These are phyloP conservation scores for Blastobotrys attinorum DNA, from an alignment of 805 yeast species.

Conservation along the genomic window DNA sequence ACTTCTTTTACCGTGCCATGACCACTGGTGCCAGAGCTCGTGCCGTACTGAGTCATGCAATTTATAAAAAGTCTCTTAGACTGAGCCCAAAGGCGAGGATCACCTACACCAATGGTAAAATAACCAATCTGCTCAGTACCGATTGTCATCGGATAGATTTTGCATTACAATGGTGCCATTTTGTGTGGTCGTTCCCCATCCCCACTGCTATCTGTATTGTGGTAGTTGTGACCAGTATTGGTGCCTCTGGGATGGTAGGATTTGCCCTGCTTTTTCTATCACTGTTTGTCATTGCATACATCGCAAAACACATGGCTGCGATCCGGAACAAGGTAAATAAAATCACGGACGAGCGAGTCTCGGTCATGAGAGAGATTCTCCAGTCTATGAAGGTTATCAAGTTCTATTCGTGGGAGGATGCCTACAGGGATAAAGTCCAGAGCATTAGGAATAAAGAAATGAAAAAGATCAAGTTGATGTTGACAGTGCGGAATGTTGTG, in stretches of 20 bases:
- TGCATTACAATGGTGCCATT: slow-evolving; percentile 62
- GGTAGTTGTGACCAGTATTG: slow-evolving; percentile 58
- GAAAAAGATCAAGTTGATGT: slow-evolving; percentile 51
- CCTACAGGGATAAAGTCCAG: slow-evolving; percentile 53
- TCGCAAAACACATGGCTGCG: slow-evolving; percentile 45
- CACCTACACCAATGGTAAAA: slow-evolving; percentile 56
- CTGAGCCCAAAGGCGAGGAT: slow-evolving; percentile 51
- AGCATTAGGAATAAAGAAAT: slow-evolving; percentile 57
- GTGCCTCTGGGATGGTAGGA: slow-evolving; percentile 68
- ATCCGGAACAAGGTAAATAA: slow-evolving; percentile 51
- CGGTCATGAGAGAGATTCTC: slow-evolving; percentile 68
- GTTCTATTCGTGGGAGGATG: slow-evolving; percentile 81
- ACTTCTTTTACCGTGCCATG: slow-evolving; percentile 54
- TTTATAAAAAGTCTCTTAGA: slow-evolving; percentile 59
- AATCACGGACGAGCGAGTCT: slow-evolving; percentile 70
- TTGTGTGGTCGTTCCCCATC: slow-evolving; percentile 55
- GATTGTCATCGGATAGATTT: slow-evolving; percentile 76
- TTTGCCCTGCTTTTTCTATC: slow-evolving; percentile 40
- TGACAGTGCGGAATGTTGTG: slow-evolving; percentile 52
- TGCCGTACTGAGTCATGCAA: slow-evolving; percentile 61
- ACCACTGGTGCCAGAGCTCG: slow-evolving; percentile 64
- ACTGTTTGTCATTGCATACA: slow-evolving; percentile 34
- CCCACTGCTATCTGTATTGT: slow-evolving; percentile 56
- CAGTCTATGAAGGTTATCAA: slow-evolving; percentile 74
- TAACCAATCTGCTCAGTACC: slow-evolving; percentile 73